These are phyloP conservation scores for Parafenestella ontariensis DNA, from an alignment of 2,329 filamentous ascomycete genomes.

Conservation along the genomic window DNA sequence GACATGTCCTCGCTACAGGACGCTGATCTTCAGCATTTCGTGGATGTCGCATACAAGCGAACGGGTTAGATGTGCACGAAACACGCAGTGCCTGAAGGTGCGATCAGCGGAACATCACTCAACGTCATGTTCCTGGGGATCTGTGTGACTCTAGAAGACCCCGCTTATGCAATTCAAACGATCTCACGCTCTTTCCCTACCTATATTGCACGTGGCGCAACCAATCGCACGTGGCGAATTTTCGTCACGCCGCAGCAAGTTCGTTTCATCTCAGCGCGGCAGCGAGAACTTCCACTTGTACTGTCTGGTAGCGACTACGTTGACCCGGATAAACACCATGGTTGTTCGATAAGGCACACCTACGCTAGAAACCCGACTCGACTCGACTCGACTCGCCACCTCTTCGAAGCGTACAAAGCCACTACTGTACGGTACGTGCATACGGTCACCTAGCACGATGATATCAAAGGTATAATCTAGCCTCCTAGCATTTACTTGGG, in stretches of 20 bases:
- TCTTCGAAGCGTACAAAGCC: not conserved
- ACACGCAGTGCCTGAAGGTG: not conserved
- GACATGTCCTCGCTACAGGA: no score
- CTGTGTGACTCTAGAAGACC: not conserved
- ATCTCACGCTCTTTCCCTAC: not conserved
- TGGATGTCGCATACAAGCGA: not conserved
- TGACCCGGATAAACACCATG: not conserved
- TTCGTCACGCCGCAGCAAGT: not conserved
- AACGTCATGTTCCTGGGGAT: not conserved
- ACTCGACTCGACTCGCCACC: not conserved
- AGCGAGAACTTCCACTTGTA: no score
- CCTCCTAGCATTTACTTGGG: not conserved
- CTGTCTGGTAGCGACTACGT: not conserved
- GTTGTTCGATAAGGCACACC: not conserved
- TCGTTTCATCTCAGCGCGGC: not conserved
- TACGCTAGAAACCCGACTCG: not conserved
- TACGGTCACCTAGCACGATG: no score
- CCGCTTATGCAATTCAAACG: not conserved
- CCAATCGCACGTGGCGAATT: not conserved
- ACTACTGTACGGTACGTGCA: not conserved
- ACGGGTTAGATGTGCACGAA: not conserved
- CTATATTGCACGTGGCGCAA: not conserved
- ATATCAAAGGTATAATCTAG: not conserved
- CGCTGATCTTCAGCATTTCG: not conserved
- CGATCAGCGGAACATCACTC: not conserved